These are phyloP conservation scores for Smittium culicis DNA, from an alignment of 371 early-diverging fungal genomes.

Conservation along the genomic window DNA sequence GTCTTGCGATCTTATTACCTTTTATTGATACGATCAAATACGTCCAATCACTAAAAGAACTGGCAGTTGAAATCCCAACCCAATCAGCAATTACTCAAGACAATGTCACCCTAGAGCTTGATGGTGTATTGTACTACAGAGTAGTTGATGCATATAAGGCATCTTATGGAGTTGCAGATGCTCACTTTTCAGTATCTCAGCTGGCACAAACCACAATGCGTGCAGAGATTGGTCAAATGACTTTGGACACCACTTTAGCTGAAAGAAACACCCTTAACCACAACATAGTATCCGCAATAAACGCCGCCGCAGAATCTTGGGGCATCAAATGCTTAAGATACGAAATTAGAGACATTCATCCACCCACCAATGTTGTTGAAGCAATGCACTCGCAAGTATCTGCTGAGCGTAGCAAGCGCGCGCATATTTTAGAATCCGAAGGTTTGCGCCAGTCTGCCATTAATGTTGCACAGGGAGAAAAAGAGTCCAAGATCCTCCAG, in stretches of 20 bases:
- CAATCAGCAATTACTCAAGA: conserved; percentile 92
- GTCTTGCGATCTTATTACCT: conserved; percentile 76
- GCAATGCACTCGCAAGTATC: conserved; percentile 96
- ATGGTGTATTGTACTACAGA: conserved; percentile 90
- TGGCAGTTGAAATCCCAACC: conserved; percentile 84
- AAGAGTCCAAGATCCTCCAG: conserved; percentile 81
- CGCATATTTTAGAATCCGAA: conserved; percentile 92
- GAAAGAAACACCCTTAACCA: conserved; percentile 83
- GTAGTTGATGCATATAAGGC: conserved; percentile 93
- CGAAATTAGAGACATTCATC: conserved; percentile 91
- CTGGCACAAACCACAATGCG: conserved; percentile 97
- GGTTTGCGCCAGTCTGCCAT: conserved; percentile 88
- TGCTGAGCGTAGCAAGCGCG: conserved; percentile 90
- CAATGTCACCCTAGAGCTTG: conserved; percentile 88
- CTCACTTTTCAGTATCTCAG: conserved; percentile 87
- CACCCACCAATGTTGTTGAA: conserved; percentile 86
- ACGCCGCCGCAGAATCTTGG: conserved; percentile 86
- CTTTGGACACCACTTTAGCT: conserved; percentile 86
- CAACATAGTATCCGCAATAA: conserved; percentile 91
- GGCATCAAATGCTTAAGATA: conserved; percentile 89
- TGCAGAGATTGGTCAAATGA: conserved; percentile 96
- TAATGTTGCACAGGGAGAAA: conserved; percentile 92
- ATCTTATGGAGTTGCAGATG: conserved; percentile 90
- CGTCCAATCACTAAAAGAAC: conserved; percentile 89
- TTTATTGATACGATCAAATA: conserved; percentile 79